Conservation (phyloP, 2,329 filamentous ascomycete genomes). For the Cladorrhinum sp. region DNA sequence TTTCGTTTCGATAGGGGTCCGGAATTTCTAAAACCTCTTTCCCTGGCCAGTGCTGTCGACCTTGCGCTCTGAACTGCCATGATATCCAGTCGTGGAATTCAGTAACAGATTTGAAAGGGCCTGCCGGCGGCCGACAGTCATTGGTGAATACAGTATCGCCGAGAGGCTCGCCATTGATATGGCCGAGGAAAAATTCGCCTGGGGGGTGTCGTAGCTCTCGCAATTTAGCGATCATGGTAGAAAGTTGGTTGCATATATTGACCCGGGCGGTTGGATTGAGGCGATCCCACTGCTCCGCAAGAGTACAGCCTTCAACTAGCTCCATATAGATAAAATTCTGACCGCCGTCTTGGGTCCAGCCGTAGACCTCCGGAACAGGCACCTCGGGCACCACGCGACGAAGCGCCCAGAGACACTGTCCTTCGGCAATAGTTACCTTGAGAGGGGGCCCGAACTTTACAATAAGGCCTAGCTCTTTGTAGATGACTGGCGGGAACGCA, state of each 20-base stretch:
- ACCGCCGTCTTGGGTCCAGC: slow-evolving; percentile 23
- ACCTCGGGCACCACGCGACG: slow-evolving; percentile 13
- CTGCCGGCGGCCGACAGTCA: slow-evolving; percentile 20
- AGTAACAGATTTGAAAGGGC: slow-evolving; percentile 26
- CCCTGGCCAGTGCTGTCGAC: slow-evolving; percentile 9
- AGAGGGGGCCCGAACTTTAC: slow-evolving; percentile 32
- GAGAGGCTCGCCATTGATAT: slow-evolving; percentile 21
- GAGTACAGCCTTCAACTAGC: slow-evolving; percentile 20
- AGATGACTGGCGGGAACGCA: slow-evolving; percentile 4
- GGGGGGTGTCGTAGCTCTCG: slow-evolving; percentile 11
- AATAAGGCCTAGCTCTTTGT: slow-evolving; percentile 9
- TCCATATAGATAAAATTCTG: slow-evolving; percentile 32
- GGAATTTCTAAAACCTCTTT: slow-evolving; percentile 25
- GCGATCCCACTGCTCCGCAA: slow-evolving; percentile 20
- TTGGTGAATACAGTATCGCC: slow-evolving; percentile 24
- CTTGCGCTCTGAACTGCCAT: slow-evolving; percentile 20
- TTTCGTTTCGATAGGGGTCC: slow-evolving; percentile 25
- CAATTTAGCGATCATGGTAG: slow-evolving; percentile 18
- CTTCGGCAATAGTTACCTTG: slow-evolving; percentile 28
- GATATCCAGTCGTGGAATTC: slow-evolving; percentile 31
- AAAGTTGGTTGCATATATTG: slow-evolving; percentile 24
- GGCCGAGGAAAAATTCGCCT: slow-evolving; percentile 16
- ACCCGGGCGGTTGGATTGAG: slow-evolving; percentile 15
- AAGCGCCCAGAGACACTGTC: slow-evolving; percentile 20
- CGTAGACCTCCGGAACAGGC: slow-evolving; percentile 25